phyloP scores from a whole-genome alignment of 2,329 filamentous ascomycete genomes.

The Echinosphaeria canescens region DNA sequence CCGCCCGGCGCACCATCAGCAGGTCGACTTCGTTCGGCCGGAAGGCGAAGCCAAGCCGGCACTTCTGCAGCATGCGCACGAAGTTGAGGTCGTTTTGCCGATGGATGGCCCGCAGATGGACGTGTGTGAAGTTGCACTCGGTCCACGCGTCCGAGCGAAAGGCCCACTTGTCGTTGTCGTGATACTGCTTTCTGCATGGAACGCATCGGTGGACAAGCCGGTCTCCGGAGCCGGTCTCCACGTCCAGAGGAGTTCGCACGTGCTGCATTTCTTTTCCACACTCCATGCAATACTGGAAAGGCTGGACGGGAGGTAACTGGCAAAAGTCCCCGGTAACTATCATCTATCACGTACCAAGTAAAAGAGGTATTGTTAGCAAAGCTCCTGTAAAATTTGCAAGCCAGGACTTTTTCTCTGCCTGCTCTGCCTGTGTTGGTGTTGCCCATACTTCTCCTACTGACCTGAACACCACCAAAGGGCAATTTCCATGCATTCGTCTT shows the following conservation, averaged over 20 bases:
- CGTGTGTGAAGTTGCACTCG: conserved; percentile 26
- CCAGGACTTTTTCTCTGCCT: too few relatives aligned
- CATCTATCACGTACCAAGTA: conserved; percentile 14
- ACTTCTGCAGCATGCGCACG: conserved; percentile 30
- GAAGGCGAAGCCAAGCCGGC: conserved; percentile 21
- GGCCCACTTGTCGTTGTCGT: conserved; percentile 33
- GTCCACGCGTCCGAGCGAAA: conserved; percentile 33
- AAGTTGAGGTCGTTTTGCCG: conserved; percentile 31
- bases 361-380: too few relatives aligned
- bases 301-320: conserved; percentile 34
- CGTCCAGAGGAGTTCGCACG: too few relatives aligned
- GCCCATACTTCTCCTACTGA: too few relatives aligned
- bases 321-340: conserved; percentile 38
- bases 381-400: too few relatives aligned
- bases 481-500: too few relatives aligned
- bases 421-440: too few relatives aligned
- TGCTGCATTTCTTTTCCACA: too few relatives aligned
- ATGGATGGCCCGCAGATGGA: conserved; percentile 31
- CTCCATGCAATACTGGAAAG: conserved; percentile 26
- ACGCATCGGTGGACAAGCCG: conserved; percentile 10
- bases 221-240: conserved; percentile 5
- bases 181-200: conserved; percentile 13
- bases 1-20: conserved; percentile 20
- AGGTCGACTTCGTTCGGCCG: conserved; percentile 13
- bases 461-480: conserved; percentile 19